A percentile compares a stretch with the other conserved stretches of the same genome.
phyloP scores from a whole-genome alignment of 768 basidiomycete species.

The Leccinum subtestaceum region DNA sequence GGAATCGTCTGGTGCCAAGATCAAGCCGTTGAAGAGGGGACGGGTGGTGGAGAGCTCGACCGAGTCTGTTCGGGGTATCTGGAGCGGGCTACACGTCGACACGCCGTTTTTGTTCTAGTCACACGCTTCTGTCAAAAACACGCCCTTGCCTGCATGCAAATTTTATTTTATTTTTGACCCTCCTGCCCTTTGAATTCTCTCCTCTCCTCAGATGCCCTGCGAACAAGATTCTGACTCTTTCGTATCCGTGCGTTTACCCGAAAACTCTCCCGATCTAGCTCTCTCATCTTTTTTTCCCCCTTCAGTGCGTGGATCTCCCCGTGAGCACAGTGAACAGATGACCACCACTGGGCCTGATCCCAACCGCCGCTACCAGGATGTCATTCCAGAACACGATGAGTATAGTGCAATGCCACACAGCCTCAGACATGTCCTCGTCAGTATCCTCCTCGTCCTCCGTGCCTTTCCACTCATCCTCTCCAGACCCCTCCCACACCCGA shows the following conservation, averaged over 20 bases:
- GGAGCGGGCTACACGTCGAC: slow-evolving; percentile 84
- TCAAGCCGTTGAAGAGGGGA: slow-evolving; percentile 67
- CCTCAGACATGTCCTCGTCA: slow-evolving; percentile 30
- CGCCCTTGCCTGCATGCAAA: slow-evolving; percentile 31
- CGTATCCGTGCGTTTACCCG: slow-evolving; percentile 23
- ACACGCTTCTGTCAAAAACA: slow-evolving; percentile 24
- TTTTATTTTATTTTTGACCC: not conserved
- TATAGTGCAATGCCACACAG: slow-evolving; percentile 30
- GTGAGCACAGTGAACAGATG: slow-evolving; percentile 26
- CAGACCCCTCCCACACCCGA: slow-evolving; percentile 27
- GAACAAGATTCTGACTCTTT: slow-evolving; percentile 24
- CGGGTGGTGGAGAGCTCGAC: slow-evolving; percentile 73
- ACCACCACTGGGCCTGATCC: slow-evolving; percentile 21
- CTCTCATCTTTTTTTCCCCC: not conserved
- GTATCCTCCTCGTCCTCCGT: slow-evolving; percentile 11
- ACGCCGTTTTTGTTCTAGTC: slow-evolving; percentile 55
- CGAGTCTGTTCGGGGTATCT: slow-evolving; percentile 82
- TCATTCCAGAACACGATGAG: slow-evolving; percentile 28
- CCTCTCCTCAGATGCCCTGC: slow-evolving; percentile 9
- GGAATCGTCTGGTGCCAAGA: slow-evolving; percentile 85
- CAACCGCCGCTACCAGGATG: slow-evolving; percentile 24
- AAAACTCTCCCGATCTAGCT: not conserved
- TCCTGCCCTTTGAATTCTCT: not conserved
- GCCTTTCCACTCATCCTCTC: slow-evolving; percentile 4
- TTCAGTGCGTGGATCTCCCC: slow-evolving; percentile 26